Evolutionary conservation across 2,329 filamentous ascomycete species (phyloP), one percentile per base, ranked within the genome.

Genomic region (Elsinoe batatas): DNA sequence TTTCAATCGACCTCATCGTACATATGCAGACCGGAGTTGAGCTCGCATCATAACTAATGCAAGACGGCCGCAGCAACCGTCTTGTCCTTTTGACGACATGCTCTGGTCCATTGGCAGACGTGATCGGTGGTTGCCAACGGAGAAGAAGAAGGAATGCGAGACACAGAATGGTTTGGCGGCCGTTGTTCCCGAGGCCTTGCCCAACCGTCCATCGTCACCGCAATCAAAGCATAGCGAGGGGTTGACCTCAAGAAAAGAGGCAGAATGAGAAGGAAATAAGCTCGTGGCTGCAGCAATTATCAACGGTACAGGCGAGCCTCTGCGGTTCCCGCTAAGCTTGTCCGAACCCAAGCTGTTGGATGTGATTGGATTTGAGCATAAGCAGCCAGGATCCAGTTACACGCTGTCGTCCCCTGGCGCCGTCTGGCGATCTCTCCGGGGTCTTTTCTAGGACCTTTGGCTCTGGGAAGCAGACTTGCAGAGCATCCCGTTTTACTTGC

Each of bases 201-300:
- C 46, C 33, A 50, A 36, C 46, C 17, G 15, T 20, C n/a, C 33
- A 51, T 36, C 47, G 47, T 51, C 47, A 51, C 35, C 47, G 32
- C 33, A 38, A 51, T 51, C 33, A 38, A 12, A 18, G 22, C 15
- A 35, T 20, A n/a, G 22, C 15, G 32, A 49, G 13, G 26, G 26
- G 17, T 22, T n/a, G 11, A 42, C 13, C 37, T 42, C 20, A 13
- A 26, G 22, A 10, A 26, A 49, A n/a, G 44, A 49, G 43, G 17
- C n/a, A 17, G 17, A 35, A 38, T 33, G 32, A 33, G 47, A 17
- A 12, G 18, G 26, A 51, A 51, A 37, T 51, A 51, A 51, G 47
- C 33, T 51, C 47, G 47, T 51, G 47, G 47, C 47, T 51, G 47
- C 47, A 51, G 47, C 47, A 51, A 51, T 51, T 37, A 51, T 51